Base-by-base conservation (phyloP, 345 rosid genomes). In the Crucihimalaya himalaica region DNA sequence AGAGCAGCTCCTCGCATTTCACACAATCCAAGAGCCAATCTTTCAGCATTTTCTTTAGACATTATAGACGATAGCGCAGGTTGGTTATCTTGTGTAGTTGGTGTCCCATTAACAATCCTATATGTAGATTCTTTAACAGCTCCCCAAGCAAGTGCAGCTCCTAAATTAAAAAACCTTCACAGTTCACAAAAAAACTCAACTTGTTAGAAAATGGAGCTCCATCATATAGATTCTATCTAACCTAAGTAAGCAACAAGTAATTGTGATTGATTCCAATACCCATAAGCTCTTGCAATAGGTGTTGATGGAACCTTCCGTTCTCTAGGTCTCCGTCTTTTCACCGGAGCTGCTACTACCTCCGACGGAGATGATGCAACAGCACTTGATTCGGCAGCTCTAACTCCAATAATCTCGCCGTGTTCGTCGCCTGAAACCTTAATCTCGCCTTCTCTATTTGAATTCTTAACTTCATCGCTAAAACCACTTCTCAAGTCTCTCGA, bases 1-100 rank as follows among this genome's bases (percentile, higher is more conserved):
- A 95, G 96, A 3, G 98, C 99, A 48, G 99, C 99, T 47, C 99
- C 99, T 79, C 97, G 99, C 98, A 92, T 92, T 82, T 91, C 84
- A 79, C 99, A 95, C 19, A 95, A 72, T 5, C 94, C 92, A 56
- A 88, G 86, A 62, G 98, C 97, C 82, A 95, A 82, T 53, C 97
- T 93, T 60, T 95, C 98, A 9, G 99, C 99, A 83, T 95, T 92
- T 60, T 85, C 86, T 43, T 95, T 86, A 23, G 97, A 90, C 61
- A 95, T 75, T 71, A 86, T 63, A 19, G 97, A 93, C 10, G 97
- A 90, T 19, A 85, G 68, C 5, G 85, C 92, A 54, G 92, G 87
- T 73, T 87, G 84, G 67, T 86, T 81, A 57, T 73, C 89, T 71
- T 78, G 70, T 13, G 87, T 80, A 40, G 42, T 47, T 23, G 90